These are phyloP conservation scores for Pythium diclinum DNA, from an alignment of 352 stramenopile genomes.

Conservation along the genomic window DNA sequence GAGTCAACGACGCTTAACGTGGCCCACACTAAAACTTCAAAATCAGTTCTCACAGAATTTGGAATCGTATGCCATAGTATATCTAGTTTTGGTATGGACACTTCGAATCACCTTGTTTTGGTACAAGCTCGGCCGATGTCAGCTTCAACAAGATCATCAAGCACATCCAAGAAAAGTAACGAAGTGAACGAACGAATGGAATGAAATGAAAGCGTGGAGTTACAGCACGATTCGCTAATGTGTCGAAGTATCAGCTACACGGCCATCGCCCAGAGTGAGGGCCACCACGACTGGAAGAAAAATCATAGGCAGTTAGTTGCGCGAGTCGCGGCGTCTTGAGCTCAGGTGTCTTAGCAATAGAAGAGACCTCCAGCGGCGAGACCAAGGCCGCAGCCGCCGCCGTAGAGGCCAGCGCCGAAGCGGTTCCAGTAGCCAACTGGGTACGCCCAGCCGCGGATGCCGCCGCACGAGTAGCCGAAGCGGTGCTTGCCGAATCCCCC, in stretches of 20 bases:
- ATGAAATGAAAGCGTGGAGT: not conserved
- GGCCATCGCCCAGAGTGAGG: not conserved
- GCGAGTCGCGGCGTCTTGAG: not conserved
- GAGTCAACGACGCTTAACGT: not conserved
- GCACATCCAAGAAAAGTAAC: not conserved
- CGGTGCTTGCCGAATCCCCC: constrained; percentile 86
- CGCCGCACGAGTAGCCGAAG: constrained; percentile 31
- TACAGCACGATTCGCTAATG: not conserved
- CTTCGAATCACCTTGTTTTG: no score
- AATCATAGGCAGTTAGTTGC: not conserved
- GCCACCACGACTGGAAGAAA: not conserved
- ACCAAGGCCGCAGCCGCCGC: constrained; percentile 20
- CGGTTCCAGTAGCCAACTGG: constrained; percentile 39
- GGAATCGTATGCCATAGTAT: no score
- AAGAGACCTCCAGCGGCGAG: constrained; percentile 16
- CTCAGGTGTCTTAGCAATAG: constrained; percentile 7
- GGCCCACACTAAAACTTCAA: not conserved
- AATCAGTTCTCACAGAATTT: not conserved
- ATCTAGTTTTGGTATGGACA: no score
- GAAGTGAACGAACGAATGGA: not conserved
- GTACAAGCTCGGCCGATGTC: no score
- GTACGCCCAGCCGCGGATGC: constrained; percentile 34
- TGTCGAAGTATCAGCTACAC: not conserved
- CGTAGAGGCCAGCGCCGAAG: constrained; percentile 21
- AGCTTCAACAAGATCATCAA: no score